Percentiles rank a stretch among this genome's conserved stretches.
These are phyloP conservation scores for Globisporangium echinulatum DNA, from an alignment of 352 stramenopile species.

Conservation along the genomic window DNA sequence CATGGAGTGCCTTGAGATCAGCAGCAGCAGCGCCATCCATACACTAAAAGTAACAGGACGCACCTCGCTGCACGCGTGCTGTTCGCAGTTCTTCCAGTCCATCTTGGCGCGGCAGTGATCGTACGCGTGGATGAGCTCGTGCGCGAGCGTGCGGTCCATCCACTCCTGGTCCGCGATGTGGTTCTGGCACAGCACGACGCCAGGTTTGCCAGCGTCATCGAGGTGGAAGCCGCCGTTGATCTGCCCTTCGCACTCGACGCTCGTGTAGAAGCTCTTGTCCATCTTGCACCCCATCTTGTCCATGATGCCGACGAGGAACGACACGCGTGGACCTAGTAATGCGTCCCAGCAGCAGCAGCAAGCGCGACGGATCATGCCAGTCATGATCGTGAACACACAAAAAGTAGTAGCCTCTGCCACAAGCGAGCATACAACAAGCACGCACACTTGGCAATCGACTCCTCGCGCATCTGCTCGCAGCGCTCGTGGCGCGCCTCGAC, in stretches of 20 bases:
- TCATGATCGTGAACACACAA: too few relatives aligned
- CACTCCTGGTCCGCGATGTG: slow-evolving; percentile 87
- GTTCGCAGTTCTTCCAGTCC: slow-evolving; percentile 90
- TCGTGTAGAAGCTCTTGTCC: slow-evolving; percentile 67
- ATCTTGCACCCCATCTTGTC: slow-evolving; percentile 84
- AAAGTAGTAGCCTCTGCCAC: background rate
- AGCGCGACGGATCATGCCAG: background rate
- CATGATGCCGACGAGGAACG: slow-evolving; percentile 79
- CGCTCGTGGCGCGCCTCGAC: slow-evolving; percentile 36
- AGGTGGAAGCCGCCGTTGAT: slow-evolving; percentile 86
- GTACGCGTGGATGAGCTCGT: slow-evolving; percentile 93
- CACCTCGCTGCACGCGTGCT: slow-evolving; percentile 91
- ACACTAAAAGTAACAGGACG: background rate
- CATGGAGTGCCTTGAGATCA: background rate
- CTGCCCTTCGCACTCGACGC: slow-evolving; percentile 73
- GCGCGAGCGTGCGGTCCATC: slow-evolving; percentile 89
- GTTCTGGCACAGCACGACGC: slow-evolving; percentile 87
- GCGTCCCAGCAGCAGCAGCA: background rate
- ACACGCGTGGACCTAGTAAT: slow-evolving; percentile 57
- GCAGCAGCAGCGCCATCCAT: background rate
- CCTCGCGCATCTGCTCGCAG: slow-evolving; percentile 67
- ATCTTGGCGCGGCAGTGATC: slow-evolving; percentile 92
- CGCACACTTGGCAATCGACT: slow-evolving; percentile 64
- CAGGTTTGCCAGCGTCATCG: slow-evolving; percentile 64
- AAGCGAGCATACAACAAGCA: background rate